Evolutionary conservation across 2,329 filamentous ascomycete species (phyloP), one percentile per base, ranked within the genome.

Genomic region (Curvularia spicifera): DNA sequence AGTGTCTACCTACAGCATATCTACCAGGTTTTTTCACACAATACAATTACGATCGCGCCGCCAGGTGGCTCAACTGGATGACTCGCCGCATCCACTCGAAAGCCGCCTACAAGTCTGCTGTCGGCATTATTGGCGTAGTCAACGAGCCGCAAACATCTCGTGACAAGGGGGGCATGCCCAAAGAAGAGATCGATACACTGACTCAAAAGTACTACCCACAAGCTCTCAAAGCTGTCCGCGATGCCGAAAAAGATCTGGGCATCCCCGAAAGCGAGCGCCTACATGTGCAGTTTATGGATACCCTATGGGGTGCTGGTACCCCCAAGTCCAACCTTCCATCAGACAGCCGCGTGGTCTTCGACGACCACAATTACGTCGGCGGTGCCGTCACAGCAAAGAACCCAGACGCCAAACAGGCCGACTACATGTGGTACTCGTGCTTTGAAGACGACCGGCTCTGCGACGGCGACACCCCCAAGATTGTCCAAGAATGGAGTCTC

Each of bases 401-500:
- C 0, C 33, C 56, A 5, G 24, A 46, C 12, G 78, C 78, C 4
- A 79, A 85, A 54, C 75, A 78, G 6, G 78, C 76, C 3, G 62
- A 63, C 39, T 88, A 87, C 61, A 78, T 88, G 48, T 59, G 68
- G 2, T 77, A 80, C 5, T 82, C 83, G 0, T 88, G 86, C 74
- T 48, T 52, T 24, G 76, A 69, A 9, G 74, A 80, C 54, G 74
- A 83, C 65, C 76, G 79, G 9, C 72, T 75, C 42, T 70, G 72
- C 15, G 78, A 81, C 26, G 43, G 35, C 35, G 56, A 69, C 26
- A 64, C 57, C 42, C 81, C 83, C 3, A 80, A 81, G 13, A 77
- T 87, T 18, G 81, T 88, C 1, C 85, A 85, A n/a, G 86, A 89
- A 68, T 89, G 83, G 80, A 83, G 81, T 42, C 71, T 89, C 4